Evolutionary conservation across 176 grass and related monocot genomes (phyloP).

Genomic region (Typha latifolia): DNA sequence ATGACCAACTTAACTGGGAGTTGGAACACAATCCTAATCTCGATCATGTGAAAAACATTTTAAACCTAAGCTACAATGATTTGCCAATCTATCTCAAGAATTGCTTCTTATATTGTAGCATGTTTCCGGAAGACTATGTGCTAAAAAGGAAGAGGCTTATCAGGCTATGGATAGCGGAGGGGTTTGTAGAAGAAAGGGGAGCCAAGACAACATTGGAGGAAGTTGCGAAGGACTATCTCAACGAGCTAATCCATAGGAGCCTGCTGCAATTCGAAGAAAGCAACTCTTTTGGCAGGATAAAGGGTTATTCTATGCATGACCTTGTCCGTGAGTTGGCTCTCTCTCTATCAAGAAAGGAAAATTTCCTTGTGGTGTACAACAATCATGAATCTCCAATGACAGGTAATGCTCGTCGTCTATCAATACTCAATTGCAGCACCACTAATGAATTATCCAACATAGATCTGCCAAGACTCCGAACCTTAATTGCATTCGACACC

Average conservation of each 20-base stretch:
- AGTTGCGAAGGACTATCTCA: slow-evolving; percentile 36
- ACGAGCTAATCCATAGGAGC: slow-evolving; percentile 31
- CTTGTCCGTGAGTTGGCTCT: no score
- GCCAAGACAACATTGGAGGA: slow-evolving; percentile 14
- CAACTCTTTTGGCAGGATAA: slow-evolving; percentile 30
- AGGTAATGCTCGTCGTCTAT: slow-evolving; percentile 20
- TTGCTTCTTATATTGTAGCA: no score
- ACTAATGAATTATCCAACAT: not conserved
- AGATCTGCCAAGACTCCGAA: slow-evolving; percentile 13
- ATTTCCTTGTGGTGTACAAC: not conserved
- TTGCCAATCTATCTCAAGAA: no score
- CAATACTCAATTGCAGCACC: slow-evolving; percentile 5
- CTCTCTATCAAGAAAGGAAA: no score
- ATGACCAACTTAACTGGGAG: no score
- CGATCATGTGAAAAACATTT: no score
- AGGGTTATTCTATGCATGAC: not conserved
- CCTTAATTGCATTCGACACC: slow-evolving; percentile 9
- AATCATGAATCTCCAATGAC: not conserved
- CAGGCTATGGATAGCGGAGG: no score
- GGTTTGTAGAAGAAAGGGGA: no score
- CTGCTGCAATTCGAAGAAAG: slow-evolving; percentile 28
- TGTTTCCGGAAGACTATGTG: no score
- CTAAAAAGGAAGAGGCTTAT: no score
- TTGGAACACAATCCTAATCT: no score
- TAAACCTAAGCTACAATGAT: no score